These are phyloP conservation scores for Colletotrichum lentis DNA, from an alignment of 2,329 filamentous ascomycete genomes.

Conservation along the genomic window DNA sequence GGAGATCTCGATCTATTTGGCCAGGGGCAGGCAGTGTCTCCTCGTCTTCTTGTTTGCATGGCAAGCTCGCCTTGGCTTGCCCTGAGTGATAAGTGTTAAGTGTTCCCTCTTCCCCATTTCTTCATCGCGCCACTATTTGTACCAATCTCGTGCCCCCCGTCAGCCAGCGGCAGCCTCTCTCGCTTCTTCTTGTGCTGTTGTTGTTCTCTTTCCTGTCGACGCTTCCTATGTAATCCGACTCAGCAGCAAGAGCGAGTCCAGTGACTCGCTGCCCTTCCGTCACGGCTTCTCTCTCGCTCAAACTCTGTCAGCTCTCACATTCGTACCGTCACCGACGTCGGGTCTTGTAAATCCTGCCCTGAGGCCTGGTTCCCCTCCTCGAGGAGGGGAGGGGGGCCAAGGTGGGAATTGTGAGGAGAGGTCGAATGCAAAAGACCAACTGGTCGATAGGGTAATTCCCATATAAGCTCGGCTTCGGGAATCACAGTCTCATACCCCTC, in stretches of 20 bases:
- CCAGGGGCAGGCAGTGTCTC: constrained; percentile 15
- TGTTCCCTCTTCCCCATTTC: background rate
- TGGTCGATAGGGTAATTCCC: constrained; percentile 17
- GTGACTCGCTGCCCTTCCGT: constrained; percentile 2
- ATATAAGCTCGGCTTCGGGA: constrained; percentile 21
- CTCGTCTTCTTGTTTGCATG: constrained; percentile 20
- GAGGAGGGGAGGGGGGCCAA: constrained; percentile 16
- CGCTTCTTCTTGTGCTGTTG: background rate
- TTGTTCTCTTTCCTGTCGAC: background rate
- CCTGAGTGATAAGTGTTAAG: constrained; percentile 5
- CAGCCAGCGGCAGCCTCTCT: background rate
- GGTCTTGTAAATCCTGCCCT: background rate
- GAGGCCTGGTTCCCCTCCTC: background rate
- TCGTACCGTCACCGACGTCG: constrained; percentile 1
- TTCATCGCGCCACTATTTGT: constrained; percentile 23
- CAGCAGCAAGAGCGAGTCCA: constrained; percentile 22
- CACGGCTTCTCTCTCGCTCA: constrained; percentile 1
- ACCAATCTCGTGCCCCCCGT: background rate
- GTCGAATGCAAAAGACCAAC: constrained; percentile 6
- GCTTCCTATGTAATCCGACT: constrained; percentile 18
- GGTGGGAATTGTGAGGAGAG: constrained; percentile 14
- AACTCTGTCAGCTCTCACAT: constrained; percentile 35
- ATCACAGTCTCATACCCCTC: constrained; percentile 23
- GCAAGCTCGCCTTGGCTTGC: constrained; percentile 21
- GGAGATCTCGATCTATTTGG: constrained; percentile 31